A percentile compares a stretch with the other conserved stretches of the same genome.
phyloP scores from a whole-genome alignment of 2,329 filamentous ascomycete species.

The Aspergillus fumigatus region DNA sequence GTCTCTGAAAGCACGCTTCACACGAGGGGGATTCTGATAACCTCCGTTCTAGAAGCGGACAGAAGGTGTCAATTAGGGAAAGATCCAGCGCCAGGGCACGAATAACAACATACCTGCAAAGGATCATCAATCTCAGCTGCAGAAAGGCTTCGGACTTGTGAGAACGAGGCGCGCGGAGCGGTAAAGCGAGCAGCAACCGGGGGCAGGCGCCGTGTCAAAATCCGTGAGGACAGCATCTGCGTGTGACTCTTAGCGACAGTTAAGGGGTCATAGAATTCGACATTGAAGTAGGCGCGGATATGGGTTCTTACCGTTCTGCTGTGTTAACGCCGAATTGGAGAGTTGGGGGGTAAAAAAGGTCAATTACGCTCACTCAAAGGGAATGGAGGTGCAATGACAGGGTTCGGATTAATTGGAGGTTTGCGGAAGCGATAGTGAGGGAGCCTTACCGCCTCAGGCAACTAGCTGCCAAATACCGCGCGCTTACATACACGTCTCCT shows the following conservation, averaged over 20 bases:
- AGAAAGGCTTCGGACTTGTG: constrained; percentile 36
- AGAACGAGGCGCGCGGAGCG: constrained; percentile 40
- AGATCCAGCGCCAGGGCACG: not conserved
- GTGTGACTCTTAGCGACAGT: constrained; percentile 18
- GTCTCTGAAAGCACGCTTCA: constrained; percentile 90
- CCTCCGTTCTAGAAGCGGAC: constrained; percentile 38
- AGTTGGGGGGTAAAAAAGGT: constrained; percentile 12
- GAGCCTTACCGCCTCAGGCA: constrained; percentile 15
- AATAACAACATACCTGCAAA: constrained; percentile 35
- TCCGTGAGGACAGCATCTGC: constrained; percentile 44
- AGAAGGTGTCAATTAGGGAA: constrained; percentile 13
- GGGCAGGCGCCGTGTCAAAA: constrained; percentile 40
- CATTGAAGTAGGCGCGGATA: not conserved
- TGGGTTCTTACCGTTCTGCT: constrained; percentile 24
- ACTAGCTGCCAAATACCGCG: constrained; percentile 15
- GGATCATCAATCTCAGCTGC: constrained; percentile 39
- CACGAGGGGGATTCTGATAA: constrained; percentile 48
- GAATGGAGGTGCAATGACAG: constrained; percentile 18
- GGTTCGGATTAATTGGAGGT: constrained; percentile 27
- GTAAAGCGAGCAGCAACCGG: constrained; percentile 35
- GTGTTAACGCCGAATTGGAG: constrained; percentile 7
- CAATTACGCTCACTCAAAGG: constrained; percentile 18
- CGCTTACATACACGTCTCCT: constrained; percentile 30
- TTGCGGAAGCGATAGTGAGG: constrained; percentile 14
- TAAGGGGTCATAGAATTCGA: not conserved